Percentiles rank a stretch among this genome's conserved stretches.
phyloP scores from a whole-genome alignment of 2,329 filamentous ascomycete genomes.

The Alternaria tenuissima region DNA sequence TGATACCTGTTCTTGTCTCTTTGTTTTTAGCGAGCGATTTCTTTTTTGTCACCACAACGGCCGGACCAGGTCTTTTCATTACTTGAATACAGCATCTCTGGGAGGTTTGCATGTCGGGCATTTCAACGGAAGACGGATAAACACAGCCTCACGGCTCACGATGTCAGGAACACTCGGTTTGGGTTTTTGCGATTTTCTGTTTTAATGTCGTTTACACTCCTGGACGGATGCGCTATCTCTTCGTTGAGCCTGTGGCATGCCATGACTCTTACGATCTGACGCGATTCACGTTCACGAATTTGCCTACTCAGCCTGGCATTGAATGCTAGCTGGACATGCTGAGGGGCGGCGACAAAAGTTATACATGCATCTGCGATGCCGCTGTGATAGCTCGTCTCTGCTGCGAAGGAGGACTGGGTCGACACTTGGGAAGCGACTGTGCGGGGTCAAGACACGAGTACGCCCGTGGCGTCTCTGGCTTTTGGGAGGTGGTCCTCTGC shows the following conservation, averaged over 20 bases:
- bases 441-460: slow-evolving; percentile 39
- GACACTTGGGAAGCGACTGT: slow-evolving; percentile 14
- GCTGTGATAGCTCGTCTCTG: slow-evolving; percentile 46
- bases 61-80: slow-evolving; percentile 51
- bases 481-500: slow-evolving; percentile 48
- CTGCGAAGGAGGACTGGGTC: slow-evolving; percentile 27
- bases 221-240: slow-evolving; percentile 46
- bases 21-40: slow-evolving; percentile 55
- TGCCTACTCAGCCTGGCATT: slow-evolving; percentile 48
- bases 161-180: slow-evolving; percentile 51
- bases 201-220: slow-evolving; percentile 51
- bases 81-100: slow-evolving; percentile 52
- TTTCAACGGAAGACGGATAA: slow-evolving; percentile 51
- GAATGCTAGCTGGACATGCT: slow-evolving; percentile 50
- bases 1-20: slow-evolving; percentile 52
- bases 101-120: slow-evolving; percentile 56
- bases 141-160: slow-evolving; percentile 55
- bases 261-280: slow-evolving; percentile 42
- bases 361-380: slow-evolving; percentile 51
- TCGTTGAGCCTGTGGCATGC: slow-evolving; percentile 50
- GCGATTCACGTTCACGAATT: slow-evolving; percentile 39
- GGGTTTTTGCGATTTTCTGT: slow-evolving; percentile 48
- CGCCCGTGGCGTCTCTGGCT: slow-evolving; percentile 43
- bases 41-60: slow-evolving; percentile 39
- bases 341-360: slow-evolving; percentile 51